Percentiles rank a stretch among this genome's conserved stretches.
Evolutionary conservation across 768 basidiomycete species (phyloP).

Genomic region (Collybiopsis luxurians): DNA sequence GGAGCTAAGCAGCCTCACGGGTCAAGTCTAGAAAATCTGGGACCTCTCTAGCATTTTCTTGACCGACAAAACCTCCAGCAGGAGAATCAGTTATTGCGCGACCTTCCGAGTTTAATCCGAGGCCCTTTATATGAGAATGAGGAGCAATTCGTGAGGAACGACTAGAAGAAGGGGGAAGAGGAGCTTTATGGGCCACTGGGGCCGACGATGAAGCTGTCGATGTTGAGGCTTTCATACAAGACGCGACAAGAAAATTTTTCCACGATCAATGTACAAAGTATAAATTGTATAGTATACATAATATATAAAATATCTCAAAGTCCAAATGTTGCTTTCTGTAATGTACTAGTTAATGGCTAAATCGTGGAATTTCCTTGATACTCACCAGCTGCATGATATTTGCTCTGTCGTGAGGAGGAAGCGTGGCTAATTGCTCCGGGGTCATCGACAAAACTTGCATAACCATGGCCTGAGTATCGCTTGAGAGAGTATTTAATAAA

Average conservation of each 20-base stretch:
- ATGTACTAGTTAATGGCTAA: not conserved
- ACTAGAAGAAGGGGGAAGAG: slow-evolving; percentile 64
- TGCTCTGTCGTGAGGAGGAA: slow-evolving; percentile 71
- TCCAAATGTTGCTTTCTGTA: slow-evolving; percentile 2
- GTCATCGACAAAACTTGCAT: slow-evolving; percentile 81
- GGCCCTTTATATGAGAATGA: slow-evolving; percentile 96
- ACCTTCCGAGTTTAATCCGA: slow-evolving; percentile 86
- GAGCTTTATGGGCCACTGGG: slow-evolving; percentile 70
- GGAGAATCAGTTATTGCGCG: slow-evolving; percentile 67
- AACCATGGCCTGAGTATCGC: slow-evolving; percentile 55
- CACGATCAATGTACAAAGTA: not conserved
- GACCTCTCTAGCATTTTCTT: slow-evolving; percentile 85
- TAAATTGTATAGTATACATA: not conserved
- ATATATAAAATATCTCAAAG: not conserved
- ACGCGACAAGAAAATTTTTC: not conserved
- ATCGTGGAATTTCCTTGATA: no score
- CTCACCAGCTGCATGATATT: slow-evolving; percentile 79
- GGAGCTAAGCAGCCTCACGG: not conserved
- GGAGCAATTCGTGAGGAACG: slow-evolving; percentile 82
- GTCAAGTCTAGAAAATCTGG: no score
- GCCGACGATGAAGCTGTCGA: slow-evolving; percentile 43
- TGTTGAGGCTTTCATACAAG: slow-evolving; percentile 35
- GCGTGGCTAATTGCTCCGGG: slow-evolving; percentile 73
- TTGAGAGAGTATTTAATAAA: not conserved
- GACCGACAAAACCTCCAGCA: slow-evolving; percentile 78